Evolutionary conservation across 1,284 basidiomycete species (phyloP).

Genomic region (Ganoderma sinense): DNA sequence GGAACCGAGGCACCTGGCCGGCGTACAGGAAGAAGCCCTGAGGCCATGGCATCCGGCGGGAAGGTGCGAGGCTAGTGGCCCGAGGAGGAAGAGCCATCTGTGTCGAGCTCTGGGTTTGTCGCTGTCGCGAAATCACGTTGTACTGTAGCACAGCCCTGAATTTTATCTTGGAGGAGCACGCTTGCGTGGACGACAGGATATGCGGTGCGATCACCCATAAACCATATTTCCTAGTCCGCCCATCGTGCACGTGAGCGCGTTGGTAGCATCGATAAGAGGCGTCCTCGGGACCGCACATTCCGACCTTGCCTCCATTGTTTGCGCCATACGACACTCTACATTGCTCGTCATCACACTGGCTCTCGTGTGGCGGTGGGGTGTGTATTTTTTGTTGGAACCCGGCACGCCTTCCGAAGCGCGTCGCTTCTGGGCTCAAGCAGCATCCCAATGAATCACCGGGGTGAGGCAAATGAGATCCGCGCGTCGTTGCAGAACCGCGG

Average conservation of each 20-base stretch:
- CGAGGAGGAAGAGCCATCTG: background rate
- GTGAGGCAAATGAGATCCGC: constrained; percentile 13
- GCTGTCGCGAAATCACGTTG: background rate
- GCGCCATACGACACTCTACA: background rate
- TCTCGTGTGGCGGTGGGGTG: background rate
- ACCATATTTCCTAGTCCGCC: constrained; percentile 6
- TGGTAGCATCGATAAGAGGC: constrained; percentile 6
- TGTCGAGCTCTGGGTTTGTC: background rate
- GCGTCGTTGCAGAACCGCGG: background rate
- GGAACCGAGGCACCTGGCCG: background rate
- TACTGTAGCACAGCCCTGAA: background rate
- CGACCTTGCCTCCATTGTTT: background rate
- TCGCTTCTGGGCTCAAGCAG: background rate
- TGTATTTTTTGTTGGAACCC: background rate
- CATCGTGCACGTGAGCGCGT: constrained; percentile 2
- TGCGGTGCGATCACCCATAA: background rate
- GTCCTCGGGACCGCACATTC: background rate
- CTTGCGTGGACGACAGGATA: background rate
- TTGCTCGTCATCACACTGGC: background rate
- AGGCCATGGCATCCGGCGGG: background rate
- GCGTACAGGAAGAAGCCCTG: background rate
- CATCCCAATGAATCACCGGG: background rate
- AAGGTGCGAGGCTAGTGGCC: background rate
- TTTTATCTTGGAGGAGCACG: constrained; percentile 1
- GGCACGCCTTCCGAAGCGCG: background rate